Percentiles rank a stretch among this genome's conserved stretches.
Evolutionary conservation across 2,329 filamentous ascomycete species (phyloP).

Genomic region (Cytospora piceicola): DNA sequence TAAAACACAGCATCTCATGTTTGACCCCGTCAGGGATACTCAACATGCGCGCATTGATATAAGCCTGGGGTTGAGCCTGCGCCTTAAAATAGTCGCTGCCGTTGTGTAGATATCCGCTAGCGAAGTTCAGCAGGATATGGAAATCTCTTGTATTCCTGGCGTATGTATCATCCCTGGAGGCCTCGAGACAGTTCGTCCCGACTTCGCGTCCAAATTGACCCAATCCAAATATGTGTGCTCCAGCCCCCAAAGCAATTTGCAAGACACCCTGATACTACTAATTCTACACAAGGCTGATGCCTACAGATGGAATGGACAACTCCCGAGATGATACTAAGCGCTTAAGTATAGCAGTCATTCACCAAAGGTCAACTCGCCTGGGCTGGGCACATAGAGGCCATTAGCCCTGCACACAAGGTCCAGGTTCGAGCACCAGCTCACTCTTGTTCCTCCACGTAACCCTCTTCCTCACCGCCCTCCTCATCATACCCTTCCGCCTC

Average conservation of each 20-base stretch:
- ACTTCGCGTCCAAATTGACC: background rate
- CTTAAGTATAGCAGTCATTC: background rate
- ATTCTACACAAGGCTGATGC: background rate
- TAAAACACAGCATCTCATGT: background rate
- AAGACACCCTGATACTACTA: background rate
- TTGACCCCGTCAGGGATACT: background rate
- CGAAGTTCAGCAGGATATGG: background rate
- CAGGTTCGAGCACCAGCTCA: background rate
- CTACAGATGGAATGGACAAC: background rate
- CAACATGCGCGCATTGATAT: background rate
- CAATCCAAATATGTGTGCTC: background rate
- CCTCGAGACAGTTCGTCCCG: background rate
- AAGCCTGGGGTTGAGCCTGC: background rate
- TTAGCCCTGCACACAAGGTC: background rate
- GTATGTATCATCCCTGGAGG: no score
- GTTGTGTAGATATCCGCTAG: background rate
- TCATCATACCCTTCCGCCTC: conserved; percentile 43
- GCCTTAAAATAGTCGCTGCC: background rate
- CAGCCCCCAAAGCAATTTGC: background rate
- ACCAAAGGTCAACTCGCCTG: background rate
- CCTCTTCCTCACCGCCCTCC: conserved; percentile 37
- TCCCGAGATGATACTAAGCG: background rate
- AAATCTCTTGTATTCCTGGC: no score
- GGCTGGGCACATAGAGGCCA: background rate
- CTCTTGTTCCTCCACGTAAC: conserved; percentile 31